These are phyloP conservation scores for Allomyces arbusculus DNA, from an alignment of 192 early-diverging fungal species.

Conservation along the genomic window DNA sequence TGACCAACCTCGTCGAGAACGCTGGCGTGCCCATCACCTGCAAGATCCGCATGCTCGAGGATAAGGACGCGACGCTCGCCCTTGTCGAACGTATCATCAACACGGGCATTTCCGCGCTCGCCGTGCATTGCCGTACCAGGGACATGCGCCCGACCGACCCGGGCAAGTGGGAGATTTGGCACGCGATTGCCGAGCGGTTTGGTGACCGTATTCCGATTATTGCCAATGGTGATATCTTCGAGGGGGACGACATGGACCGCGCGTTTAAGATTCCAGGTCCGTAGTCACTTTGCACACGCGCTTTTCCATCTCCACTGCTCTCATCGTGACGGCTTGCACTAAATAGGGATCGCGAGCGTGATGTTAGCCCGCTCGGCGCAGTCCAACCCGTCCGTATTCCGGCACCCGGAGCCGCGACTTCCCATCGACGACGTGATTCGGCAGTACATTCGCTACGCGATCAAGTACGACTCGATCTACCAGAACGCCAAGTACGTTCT, in stretches of 20 bases:
- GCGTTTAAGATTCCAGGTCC: conserved; percentile 36
- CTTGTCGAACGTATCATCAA: conserved; percentile 60
- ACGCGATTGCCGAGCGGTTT: conserved; percentile 44
- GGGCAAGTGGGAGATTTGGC: conserved; percentile 69
- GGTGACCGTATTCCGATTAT: conserved; percentile 53
- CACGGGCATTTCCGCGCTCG: conserved; percentile 71
- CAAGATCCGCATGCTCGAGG: conserved; percentile 35
- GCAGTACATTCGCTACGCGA: conserved; percentile 45
- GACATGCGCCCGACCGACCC: conserved; percentile 56
- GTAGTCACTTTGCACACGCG: conserved; percentile 1
- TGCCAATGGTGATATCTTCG: conserved; percentile 77
- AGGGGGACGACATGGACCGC: conserved; percentile 34
- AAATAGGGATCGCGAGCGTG: conserved; percentile 33
- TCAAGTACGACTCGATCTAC: conserved; percentile 49
- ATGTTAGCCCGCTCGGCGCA: conserved; percentile 86
- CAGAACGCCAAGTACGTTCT: conserved; percentile 81
- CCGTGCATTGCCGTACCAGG: conserved; percentile 68
- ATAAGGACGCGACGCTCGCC: conserved; percentile 53
- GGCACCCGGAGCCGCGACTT: conserved; percentile 28
- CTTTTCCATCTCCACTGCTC: not conserved
- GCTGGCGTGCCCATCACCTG: conserved; percentile 52
- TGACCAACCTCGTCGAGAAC: conserved; percentile 46
- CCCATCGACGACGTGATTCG: conserved; percentile 31
- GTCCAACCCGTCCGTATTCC: conserved; percentile 73
- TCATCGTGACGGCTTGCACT: not conserved